Percentiles rank a stretch among this genome's conserved stretches.
phyloP scores from a whole-genome alignment of 495 filamentous ascomycete species.

The Clohesyomyces aquaticus region DNA sequence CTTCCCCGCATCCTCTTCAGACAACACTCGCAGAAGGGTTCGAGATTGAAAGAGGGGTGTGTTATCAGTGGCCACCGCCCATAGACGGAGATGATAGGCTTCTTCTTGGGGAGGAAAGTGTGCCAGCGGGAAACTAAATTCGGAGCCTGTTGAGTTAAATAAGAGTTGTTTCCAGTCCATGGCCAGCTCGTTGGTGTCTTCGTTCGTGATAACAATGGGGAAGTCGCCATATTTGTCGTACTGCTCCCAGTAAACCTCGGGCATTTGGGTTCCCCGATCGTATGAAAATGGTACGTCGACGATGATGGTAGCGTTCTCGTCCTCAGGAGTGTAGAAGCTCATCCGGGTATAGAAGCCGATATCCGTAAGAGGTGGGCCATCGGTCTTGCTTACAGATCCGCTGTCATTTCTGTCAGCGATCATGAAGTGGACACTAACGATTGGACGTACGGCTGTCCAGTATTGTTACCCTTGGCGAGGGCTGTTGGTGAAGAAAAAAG shows the following conservation, averaged over 20 bases:
- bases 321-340: constrained; percentile 4
- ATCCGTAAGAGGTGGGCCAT: not conserved
- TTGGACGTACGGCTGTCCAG: not conserved
- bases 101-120: constrained; percentile 4
- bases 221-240: not conserved
- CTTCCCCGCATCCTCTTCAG: not conserved
- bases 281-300: not conserved
- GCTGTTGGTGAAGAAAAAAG: not conserved
- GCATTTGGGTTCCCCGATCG: not conserved
- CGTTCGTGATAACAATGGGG: not conserved
- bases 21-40: not conserved
- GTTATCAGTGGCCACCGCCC: not conserved
- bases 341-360: not conserved
- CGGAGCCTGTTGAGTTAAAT: not conserved
- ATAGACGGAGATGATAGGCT: not conserved
- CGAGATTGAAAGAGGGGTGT: not conserved
- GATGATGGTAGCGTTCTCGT: constrained; percentile 4
- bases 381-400: not conserved
- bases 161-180: not conserved
- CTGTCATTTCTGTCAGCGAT: not conserved
- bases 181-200: not conserved
- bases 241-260: not conserved
- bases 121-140: constrained; percentile 1
- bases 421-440: not conserved
- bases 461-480: not conserved